A percentile compares a stretch with the other conserved stretches of the same genome.
Evolutionary conservation across 352 stramenopile genomes (phyloP).

Genomic region (Bremia lactucae): DNA sequence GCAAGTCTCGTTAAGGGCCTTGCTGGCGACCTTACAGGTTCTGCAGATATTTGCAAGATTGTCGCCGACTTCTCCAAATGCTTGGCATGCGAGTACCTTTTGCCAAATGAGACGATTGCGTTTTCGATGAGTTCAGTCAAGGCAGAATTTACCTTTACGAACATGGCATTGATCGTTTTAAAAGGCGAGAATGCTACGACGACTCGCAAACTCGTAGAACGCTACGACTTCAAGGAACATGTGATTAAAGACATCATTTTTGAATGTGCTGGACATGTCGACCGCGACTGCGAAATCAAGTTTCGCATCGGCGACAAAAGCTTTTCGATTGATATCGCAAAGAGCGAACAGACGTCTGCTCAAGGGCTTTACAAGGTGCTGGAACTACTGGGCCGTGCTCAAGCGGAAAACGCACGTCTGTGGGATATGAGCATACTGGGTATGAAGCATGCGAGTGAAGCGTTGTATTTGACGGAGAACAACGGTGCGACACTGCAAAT

Average conservation of each 20-base stretch:
- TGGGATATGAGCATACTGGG: not conserved
- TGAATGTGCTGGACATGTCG: slow-evolving; percentile 34
- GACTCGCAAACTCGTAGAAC: slow-evolving; percentile 38
- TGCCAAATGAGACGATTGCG: slow-evolving; percentile 35
- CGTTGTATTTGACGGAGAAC: not conserved
- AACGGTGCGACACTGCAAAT: not conserved
- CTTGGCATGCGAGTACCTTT: slow-evolving; percentile 29
- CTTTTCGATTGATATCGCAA: slow-evolving; percentile 45
- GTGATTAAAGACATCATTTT: slow-evolving; percentile 31
- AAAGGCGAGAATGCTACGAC: slow-evolving; percentile 33
- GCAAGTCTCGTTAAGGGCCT: slow-evolving; percentile 35
- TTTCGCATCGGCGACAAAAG: slow-evolving; percentile 28
- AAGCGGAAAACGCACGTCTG: not conserved
- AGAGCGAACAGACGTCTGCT: slow-evolving; percentile 20
- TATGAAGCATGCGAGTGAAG: not conserved
- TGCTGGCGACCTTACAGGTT: slow-evolving; percentile 35
- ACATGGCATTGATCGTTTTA: slow-evolving; percentile 25
- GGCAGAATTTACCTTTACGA: not conserved
- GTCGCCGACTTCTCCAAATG: slow-evolving; percentile 36
- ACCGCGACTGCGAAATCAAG: slow-evolving; percentile 53
- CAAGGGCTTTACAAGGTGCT: slow-evolving; percentile 14
- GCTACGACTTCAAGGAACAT: slow-evolving; percentile 34
- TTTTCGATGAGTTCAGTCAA: slow-evolving; percentile 45
- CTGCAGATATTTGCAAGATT: slow-evolving; percentile 40
- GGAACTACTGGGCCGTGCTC: not conserved